phyloP scores from a whole-genome alignment of 2,329 filamentous ascomycete genomes.

The Penicillium aurantiogriseum region DNA sequence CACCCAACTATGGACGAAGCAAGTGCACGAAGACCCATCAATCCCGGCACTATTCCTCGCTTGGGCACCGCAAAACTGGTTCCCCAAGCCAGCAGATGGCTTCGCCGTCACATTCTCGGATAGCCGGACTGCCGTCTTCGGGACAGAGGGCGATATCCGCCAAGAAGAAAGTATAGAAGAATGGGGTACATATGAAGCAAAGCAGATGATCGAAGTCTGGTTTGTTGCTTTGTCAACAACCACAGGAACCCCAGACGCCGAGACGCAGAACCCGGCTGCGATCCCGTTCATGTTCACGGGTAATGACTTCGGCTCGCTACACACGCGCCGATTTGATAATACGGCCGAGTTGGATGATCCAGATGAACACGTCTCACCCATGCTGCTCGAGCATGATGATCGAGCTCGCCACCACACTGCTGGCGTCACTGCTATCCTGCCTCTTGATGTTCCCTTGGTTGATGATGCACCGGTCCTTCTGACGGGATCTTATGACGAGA shows the following conservation, averaged over 20 bases:
- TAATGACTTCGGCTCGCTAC: slow-evolving; percentile 40
- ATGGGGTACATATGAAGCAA: slow-evolving; percentile 29
- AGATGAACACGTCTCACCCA: slow-evolving; percentile 15
- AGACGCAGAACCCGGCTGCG: not conserved
- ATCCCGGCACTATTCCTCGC: slow-evolving; percentile 69
- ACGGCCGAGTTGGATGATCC: slow-evolving; percentile 19
- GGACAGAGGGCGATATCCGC: slow-evolving; percentile 36
- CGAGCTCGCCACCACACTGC: slow-evolving; percentile 65
- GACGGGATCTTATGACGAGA: slow-evolving; percentile 91
- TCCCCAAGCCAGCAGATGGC: slow-evolving; percentile 39
- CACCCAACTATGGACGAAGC: slow-evolving; percentile 43
- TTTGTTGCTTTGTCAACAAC: slow-evolving; percentile 36
- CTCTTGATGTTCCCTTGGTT: slow-evolving; percentile 50
- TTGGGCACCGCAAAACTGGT: slow-evolving; percentile 61
- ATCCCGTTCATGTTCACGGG: slow-evolving; percentile 39
- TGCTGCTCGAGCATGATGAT: slow-evolving; percentile 42
- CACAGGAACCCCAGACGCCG: not conserved
- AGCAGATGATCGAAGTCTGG: slow-evolving; percentile 41
- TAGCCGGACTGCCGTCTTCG: slow-evolving; percentile 60
- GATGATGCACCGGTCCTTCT: slow-evolving; percentile 61
- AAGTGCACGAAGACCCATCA: slow-evolving; percentile 53
- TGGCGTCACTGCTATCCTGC: slow-evolving; percentile 83
- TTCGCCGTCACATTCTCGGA: slow-evolving; percentile 71
- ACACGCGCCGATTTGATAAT: slow-evolving; percentile 30
- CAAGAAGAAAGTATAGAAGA: slow-evolving; percentile 20